These are phyloP conservation scores for Cardamine resedifolia DNA, from an alignment of 345 rosid genomes.

Conservation along the genomic window DNA sequence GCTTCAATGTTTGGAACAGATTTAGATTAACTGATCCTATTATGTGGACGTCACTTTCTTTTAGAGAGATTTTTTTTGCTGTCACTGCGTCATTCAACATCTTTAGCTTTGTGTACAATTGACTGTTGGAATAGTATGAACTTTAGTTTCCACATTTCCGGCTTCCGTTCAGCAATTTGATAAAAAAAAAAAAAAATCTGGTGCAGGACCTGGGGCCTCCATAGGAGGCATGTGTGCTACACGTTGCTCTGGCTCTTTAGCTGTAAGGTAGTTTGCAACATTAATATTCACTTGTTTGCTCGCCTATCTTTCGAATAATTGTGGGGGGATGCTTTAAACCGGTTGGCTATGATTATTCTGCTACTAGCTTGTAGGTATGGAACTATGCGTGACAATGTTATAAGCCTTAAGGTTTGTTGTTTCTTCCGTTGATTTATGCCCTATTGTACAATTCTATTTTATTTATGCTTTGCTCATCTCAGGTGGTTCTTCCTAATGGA, in stretches of 20 bases:
- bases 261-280: constrained; percentile 62
- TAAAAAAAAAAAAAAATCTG: not conserved
- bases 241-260: constrained; percentile 95
- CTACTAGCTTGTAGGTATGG: constrained; percentile 87
- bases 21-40: not conserved
- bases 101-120: not conserved
- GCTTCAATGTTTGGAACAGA: not conserved
- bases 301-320: not conserved
- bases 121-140: not conserved
- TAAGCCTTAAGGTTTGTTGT: constrained; percentile 75
- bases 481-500: constrained; percentile 92
- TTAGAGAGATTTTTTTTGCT: not conserved
- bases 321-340: constrained; percentile 15
- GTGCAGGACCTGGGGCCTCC: constrained; percentile 91
- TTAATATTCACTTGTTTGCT: not conserved
- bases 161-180: constrained; percentile 3
- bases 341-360: constrained; percentile 44
- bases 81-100: constrained; percentile 1
- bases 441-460: constrained; percentile 13
- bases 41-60: not conserved
- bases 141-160: not conserved
- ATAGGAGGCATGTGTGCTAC: constrained; percentile 99
- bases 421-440: constrained; percentile 23
- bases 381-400: constrained; percentile 94
- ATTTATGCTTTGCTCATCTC: constrained; percentile 39